Base-by-base conservation (phyloP, 768 basidiomycete species). In the Dendrothele bispora region DNA sequence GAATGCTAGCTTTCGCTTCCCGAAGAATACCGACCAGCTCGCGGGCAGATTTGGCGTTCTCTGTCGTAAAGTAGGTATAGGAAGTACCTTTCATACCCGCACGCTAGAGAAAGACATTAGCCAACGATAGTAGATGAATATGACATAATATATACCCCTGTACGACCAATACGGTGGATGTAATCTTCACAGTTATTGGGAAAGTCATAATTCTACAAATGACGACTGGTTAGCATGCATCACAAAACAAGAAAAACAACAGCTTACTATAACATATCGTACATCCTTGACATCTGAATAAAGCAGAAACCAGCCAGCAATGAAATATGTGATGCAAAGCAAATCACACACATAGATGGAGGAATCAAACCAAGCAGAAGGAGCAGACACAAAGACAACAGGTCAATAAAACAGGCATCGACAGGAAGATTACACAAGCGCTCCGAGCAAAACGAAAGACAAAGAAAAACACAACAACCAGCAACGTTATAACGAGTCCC, bases 141-240 rank as follows among this genome's bases (percentile, higher is more conserved):
- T 27, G 22, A 34, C 10, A 28, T 12, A 36, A 45, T 0, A 65
- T 79, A 38, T 67, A 91, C 91, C 47, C 95, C 95, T 53, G 95
- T 97, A 65, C 95, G 92, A 53, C 95, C 95, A 61, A 99, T 99
- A 57, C 95, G 91, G 70, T 99, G 95, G 51, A 98, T 93, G 69
- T 98, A 98, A 69, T 97, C 95, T 74, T 95, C 94, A 61, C 90
- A 91, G 63, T 95, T 95, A 71, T 97, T 97, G 1, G 95, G 94
- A 76, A 98, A 97, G 66, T 98, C 95, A 65, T 91, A 95, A 70
- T 94, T 94, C 93, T 95, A 55, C 2, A 45, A 36, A n/a, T 28
- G 46, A 28, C 41, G 49, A 56, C 43, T 57, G 43, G 29, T 47
- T 21, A 3, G 32, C 34, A 26, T 40, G 51, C 32, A 17, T 2